These are phyloP conservation scores for Macrolepiota dolichaula DNA, from an alignment of 768 basidiomycete genomes.

Conservation along the genomic window DNA sequence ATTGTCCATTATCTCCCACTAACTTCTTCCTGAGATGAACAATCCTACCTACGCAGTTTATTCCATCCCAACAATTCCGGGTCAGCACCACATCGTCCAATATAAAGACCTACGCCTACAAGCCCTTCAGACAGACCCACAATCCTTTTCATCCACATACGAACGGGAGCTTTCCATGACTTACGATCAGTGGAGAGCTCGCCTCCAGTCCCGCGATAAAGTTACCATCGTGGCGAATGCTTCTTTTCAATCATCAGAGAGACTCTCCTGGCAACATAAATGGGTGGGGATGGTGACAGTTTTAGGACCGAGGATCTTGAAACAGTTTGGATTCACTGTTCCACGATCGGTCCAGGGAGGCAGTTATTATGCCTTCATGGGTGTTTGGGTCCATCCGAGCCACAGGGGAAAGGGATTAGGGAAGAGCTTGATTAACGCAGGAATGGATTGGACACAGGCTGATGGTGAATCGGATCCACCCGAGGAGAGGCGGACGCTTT, in stretches of 20 bases:
- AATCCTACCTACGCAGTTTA: not conserved
- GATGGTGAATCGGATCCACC: not conserved
- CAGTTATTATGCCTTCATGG: conserved; percentile 1
- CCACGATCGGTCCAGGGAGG: not conserved
- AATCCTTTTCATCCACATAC: conserved; percentile 9
- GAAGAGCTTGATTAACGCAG: not conserved
- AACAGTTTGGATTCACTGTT: conserved; percentile 1
- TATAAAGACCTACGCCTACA: conserved; percentile 12
- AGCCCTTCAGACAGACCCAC: not conserved
- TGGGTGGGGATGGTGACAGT: conserved; percentile 12
- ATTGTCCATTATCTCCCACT: not conserved
- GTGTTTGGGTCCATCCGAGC: conserved; percentile 5
- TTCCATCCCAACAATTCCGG: conserved; percentile 3
- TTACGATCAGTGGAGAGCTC: conserved; percentile 10
- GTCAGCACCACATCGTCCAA: conserved; percentile 7
- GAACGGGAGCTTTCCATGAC: conserved; percentile 4
- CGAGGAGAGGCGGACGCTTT: not conserved
- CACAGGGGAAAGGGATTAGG: conserved; percentile 8
- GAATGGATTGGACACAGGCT: conserved; percentile 5
- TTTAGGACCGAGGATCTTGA: conserved; percentile 2
- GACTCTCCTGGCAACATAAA: conserved; percentile 4
- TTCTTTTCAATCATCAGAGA: conserved; percentile 1
- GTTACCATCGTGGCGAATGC: conserved; percentile 7
- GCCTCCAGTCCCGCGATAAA: conserved; percentile 8
- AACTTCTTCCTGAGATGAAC: not conserved